Evolutionary conservation across 2,329 filamentous ascomycete species (phyloP), one percentile per base, ranked within the genome.

Genomic region (Cercospora zeae-maydis): DNA sequence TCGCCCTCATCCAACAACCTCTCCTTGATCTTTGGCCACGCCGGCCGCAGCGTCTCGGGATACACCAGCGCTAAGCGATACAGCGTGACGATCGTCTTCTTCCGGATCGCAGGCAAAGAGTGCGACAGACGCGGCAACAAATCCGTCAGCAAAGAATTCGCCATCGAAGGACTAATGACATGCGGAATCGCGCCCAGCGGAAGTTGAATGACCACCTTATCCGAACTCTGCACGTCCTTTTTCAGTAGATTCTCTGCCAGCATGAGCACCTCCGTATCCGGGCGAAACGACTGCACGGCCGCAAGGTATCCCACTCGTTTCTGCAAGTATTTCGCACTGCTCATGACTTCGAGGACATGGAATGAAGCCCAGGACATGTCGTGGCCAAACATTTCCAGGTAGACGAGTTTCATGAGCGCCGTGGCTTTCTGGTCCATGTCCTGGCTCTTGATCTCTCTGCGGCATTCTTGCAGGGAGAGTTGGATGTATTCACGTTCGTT

Each of bases 291-390:
- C 82, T 99, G 95, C 31, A 96, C 92, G 8, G 95, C 95, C 13
- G 90, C 93, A 19, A 99, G 83, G 76, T 99, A 99, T 62, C 93
- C 95, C 49, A 97, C 92, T 68, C 93, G 86, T 79, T 99, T 99
- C 78, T 97, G 93, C 69, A 92, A 85, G 76, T 96, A 96, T 76
- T 97, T 98, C 53, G 89, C 83, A 39, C 92, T 96, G 37, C 93
- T 96, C 95, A 99, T 99, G 79, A 99, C 95, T 80, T 99, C 95
- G 53, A 99, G 88, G 58, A 98, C 93, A 76, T 99, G 91, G 79
- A 99, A 99, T 11, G 93, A 93, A 3, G 95, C 95, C 95, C 95
- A 99, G 2, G 93, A 97, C 95, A 99, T 99, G 78, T 98, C 95
- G 76, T 98, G 91, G 13, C 95, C 95, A 70, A 98, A 93, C 95